Base-by-base conservation (phyloP, 306 rosid species). In the Cicer yamashitae region DNA sequence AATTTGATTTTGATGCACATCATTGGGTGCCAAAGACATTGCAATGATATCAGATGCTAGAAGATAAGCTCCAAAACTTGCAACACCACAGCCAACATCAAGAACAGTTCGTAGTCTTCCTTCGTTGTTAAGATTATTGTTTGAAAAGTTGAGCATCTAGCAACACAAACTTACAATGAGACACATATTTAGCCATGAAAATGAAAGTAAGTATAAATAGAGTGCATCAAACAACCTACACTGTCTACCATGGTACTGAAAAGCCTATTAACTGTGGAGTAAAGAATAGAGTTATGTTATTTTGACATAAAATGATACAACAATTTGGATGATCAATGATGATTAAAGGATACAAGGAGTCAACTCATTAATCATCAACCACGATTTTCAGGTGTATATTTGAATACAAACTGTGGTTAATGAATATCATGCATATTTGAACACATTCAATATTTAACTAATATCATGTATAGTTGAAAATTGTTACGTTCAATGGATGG, bases 1-100 rank as follows among this genome's bases (percentile, higher is more conserved):
- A 73, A 82, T 82, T 78, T 82, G 86, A 61, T 78, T 82, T 73
- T 82, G 83, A 45, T 82, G 86, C 73, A 82, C 83, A 61, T 82
- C 86, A 51, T 82, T 82, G 57, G 86, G 86, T 67, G 86, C 83
- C 77, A 82, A 78, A 37, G 86, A 82, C 86, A 82, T 82, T 52
- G 86, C 77, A 73, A 82, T 82, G 73, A 82, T 78, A 53, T 82
- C 54, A n/a, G 80, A 82, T n/a, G 73, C 65, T 1, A 78, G 73
- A 57, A 82, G 83, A 73, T 82, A 82, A 7, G 51, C 83, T 22
- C 86, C 86, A 61, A 82, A 82, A 78, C 82, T 82, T 0, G 80
- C 86, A 60, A 82, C 82, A 34, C 86, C 86, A 37, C 86, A 78
- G 22, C 86, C 86, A 73, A 82, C 86, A 45, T 82, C 86, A 67